These are phyloP conservation scores for Phaeotremella skinneri DNA, from an alignment of 768 basidiomycete species.

Conservation along the genomic window DNA sequence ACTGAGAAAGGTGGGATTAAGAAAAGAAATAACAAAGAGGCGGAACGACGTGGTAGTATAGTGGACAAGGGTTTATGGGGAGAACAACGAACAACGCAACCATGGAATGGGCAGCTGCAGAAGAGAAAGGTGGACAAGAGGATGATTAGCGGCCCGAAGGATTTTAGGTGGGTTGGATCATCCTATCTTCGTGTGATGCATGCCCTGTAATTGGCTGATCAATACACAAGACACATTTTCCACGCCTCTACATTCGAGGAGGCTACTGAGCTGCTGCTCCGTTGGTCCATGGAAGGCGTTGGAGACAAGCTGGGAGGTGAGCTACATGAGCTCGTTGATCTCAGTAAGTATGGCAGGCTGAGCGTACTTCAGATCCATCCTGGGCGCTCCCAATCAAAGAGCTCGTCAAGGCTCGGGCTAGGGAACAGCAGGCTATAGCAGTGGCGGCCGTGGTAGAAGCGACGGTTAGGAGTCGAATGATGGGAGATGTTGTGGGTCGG, in stretches of 20 bases:
- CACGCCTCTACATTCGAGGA: slow-evolving; percentile 49
- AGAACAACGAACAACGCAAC: slow-evolving; percentile 1
- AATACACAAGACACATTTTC: slow-evolving; percentile 40
- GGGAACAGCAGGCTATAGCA: slow-evolving; percentile 49
- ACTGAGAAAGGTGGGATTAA: background rate
- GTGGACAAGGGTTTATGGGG: slow-evolving; percentile 10
- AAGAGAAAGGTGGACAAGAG: slow-evolving; percentile 45
- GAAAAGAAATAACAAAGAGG: too few species aligned
- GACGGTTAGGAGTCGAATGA: slow-evolving; percentile 25
- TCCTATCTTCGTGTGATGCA: background rate
- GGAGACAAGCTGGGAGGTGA: slow-evolving; percentile 49
- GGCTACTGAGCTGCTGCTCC: slow-evolving; percentile 46
- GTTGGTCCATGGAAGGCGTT: slow-evolving; percentile 50
- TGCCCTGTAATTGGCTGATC: background rate
- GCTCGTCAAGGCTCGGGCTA: slow-evolving; percentile 47
- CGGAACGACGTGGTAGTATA: background rate
- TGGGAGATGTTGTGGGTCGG: slow-evolving; percentile 13
- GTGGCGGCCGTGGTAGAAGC: slow-evolving; percentile 50
- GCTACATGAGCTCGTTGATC: slow-evolving; percentile 21
- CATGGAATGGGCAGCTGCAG: slow-evolving; percentile 21
- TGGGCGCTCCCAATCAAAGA: slow-evolving; percentile 50
- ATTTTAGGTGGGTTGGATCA: slow-evolving; percentile 43
- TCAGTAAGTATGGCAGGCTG: too few species aligned
- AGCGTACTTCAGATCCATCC: slow-evolving; percentile 37
- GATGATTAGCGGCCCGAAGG: slow-evolving; percentile 43